Evolutionary conservation across 2,329 filamentous ascomycete species (phyloP).

Genomic region (Tolypocladium amazonense): DNA sequence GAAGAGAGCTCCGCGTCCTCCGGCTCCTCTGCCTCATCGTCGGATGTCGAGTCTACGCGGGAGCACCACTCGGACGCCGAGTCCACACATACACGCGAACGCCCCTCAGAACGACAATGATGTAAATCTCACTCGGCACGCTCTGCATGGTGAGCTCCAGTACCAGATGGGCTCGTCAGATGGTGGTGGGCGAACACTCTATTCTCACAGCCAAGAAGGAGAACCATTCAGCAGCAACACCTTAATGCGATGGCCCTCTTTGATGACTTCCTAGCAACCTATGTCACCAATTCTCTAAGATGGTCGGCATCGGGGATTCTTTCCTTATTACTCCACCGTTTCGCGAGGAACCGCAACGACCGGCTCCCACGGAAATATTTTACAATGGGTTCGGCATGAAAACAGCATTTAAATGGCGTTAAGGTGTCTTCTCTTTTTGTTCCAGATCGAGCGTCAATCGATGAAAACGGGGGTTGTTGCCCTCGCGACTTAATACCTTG

Average conservation of each 20-base stretch:
- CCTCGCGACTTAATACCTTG: not conserved
- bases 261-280: not conserved
- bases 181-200: not conserved
- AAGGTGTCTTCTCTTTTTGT: conserved; percentile 6
- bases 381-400: conserved; percentile 14
- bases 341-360: conserved; percentile 9
- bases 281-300: not conserved
- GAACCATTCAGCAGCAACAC: not conserved
- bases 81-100: conserved; percentile 3
- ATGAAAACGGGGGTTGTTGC: not conserved
- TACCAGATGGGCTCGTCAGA: not conserved
- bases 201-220: not conserved
- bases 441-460: not conserved
- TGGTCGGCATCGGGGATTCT: not conserved
- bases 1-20: conserved; percentile 19
- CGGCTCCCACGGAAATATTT: conserved; percentile 10
- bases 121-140: not conserved
- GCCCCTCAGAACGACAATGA: not conserved
- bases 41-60: conserved; percentile 25
- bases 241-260: not conserved
- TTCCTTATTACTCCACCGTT: not conserved
- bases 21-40: conserved; percentile 18
- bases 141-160: not conserved
- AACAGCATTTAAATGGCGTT: conserved; percentile 23
- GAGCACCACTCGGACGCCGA: conserved; percentile 10